Percentiles rank a stretch among this genome's conserved stretches.
phyloP scores from a whole-genome alignment of 2,329 filamentous ascomycete species.

The Aureobasidium sp. region DNA sequence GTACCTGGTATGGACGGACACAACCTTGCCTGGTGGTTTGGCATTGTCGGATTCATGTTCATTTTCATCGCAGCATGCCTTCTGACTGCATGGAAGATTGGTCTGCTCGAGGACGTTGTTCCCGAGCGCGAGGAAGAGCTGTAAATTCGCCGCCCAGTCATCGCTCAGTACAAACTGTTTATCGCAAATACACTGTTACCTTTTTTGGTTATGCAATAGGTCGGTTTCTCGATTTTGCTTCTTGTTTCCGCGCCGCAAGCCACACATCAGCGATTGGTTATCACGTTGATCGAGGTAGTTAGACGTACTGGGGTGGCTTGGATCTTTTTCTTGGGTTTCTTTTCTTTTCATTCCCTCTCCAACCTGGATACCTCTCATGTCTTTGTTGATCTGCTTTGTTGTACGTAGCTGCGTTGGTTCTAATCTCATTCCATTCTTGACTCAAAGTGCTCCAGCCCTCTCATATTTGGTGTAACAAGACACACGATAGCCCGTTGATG shows the following conservation, averaged over 20 bases:
- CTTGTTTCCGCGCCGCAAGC: background rate
- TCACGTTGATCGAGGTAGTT: background rate
- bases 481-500: too few species aligned
- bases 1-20: slow-evolving; percentile 53
- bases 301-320: background rate
- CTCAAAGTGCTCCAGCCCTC: too few species aligned
- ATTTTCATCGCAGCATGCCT: slow-evolving; percentile 34
- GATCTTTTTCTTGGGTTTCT: background rate
- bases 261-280: background rate
- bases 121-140: slow-evolving; percentile 7
- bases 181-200: background rate
- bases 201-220: background rate
- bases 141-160: background rate
- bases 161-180: background rate
- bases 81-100: slow-evolving; percentile 35
- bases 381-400: background rate
- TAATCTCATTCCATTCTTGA: background rate
- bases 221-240: background rate
- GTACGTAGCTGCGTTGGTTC: background rate
- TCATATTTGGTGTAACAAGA: too few species aligned
- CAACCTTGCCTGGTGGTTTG: slow-evolving; percentile 50
- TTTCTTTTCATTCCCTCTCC: background rate
- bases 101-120: slow-evolving; percentile 19
- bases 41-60: slow-evolving; percentile 50
- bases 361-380: background rate